Percentiles rank a stretch among this genome's conserved stretches.
Conservation (phyloP, 139 green algal genomes). For the Chlorokybus atmophyticus region DNA sequence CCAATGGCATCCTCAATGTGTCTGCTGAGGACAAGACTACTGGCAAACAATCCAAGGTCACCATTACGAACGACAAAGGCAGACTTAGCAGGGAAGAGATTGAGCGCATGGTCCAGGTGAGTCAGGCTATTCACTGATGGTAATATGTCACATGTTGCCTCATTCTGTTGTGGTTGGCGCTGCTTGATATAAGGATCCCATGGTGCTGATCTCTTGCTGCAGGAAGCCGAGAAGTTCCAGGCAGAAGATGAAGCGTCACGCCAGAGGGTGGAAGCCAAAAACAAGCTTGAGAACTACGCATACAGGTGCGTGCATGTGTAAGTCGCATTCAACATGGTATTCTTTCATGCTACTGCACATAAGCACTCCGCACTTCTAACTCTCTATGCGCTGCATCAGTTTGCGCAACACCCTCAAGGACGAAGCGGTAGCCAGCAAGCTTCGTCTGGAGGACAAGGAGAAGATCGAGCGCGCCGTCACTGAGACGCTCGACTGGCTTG, state of each 20-base stretch:
- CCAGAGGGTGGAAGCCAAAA: conserved; percentile 83
- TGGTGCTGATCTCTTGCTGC: no score
- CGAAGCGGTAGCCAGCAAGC: conserved; percentile 59
- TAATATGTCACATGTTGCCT: no score
- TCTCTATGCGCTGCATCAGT: no score
- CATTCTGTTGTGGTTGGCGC: no score
- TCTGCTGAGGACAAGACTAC: conserved; percentile 89
- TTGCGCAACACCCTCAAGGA: conserved; percentile 87
- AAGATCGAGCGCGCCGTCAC: conserved; percentile 66
- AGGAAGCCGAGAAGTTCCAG: conserved; percentile 92
- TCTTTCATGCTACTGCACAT: no score
- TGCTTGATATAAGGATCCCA: no score
- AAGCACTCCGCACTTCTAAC: conserved; percentile 47
- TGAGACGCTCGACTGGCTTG: conserved; percentile 75
- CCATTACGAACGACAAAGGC: conserved; percentile 98
- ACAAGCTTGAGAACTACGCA: conserved; percentile 80
- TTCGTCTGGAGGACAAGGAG: conserved; percentile 64
- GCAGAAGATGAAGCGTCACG: conserved; percentile 79
- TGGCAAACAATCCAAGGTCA: conserved; percentile 91
- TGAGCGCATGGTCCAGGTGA: conserved; percentile 84
- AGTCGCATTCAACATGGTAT: no score
- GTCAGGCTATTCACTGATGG: no score
- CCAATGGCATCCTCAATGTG: conserved; percentile 96
- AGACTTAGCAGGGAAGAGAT: conserved; percentile 90
- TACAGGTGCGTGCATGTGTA: no score